phyloP scores from a whole-genome alignment of 2,329 filamentous ascomycete genomes.

The Alternaria sp. region DNA sequence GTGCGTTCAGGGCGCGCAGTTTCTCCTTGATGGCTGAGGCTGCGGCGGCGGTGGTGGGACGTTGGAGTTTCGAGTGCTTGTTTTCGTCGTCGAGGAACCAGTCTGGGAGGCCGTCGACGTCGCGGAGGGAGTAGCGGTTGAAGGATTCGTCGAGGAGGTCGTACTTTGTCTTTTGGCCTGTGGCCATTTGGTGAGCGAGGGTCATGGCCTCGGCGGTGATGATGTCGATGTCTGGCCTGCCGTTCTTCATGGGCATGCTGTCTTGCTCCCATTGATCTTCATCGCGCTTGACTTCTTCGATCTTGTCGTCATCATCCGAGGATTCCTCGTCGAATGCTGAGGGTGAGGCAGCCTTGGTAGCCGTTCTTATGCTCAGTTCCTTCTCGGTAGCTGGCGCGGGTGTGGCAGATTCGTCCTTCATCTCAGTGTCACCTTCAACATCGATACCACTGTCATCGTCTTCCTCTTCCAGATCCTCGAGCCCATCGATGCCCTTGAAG shows the following conservation, averaged over 20 bases:
- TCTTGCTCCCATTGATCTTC: conserved; percentile 71
- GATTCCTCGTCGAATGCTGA: conserved; percentile 39
- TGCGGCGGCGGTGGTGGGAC: conserved; percentile 90
- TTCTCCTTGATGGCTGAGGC: conserved; percentile 95
- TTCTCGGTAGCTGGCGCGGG: conserved; percentile 16
- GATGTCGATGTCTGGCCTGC: conserved; percentile 86
- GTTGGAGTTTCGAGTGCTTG: conserved; percentile 80
- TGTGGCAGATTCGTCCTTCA: conserved; percentile 16
- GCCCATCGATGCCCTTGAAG: conserved; percentile 79
- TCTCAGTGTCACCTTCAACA: conserved; percentile 43
- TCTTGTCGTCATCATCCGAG: conserved; percentile 54
- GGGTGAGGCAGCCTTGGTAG: conserved; percentile 24
- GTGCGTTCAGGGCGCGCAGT: conserved; percentile 85
- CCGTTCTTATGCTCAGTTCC: conserved; percentile 21
- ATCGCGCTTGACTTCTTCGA: conserved; percentile 67
- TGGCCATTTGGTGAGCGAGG: conserved; percentile 88
- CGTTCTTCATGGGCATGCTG: conserved; percentile 67
- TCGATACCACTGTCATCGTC: conserved; percentile 50
- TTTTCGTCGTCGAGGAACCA: conserved; percentile 97
- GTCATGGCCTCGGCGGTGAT: conserved; percentile 99
- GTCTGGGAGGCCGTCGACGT: conserved; percentile 88
- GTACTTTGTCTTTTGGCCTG: conserved; percentile 77
- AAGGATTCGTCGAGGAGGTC: conserved; percentile 90
- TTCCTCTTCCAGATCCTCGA: conserved; percentile 64
- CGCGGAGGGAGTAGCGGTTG: conserved; percentile 90